Percentiles rank a stretch among this genome's conserved stretches.
Conservation (phyloP, 768 basidiomycete species). For the Lentinula edodes region DNA sequence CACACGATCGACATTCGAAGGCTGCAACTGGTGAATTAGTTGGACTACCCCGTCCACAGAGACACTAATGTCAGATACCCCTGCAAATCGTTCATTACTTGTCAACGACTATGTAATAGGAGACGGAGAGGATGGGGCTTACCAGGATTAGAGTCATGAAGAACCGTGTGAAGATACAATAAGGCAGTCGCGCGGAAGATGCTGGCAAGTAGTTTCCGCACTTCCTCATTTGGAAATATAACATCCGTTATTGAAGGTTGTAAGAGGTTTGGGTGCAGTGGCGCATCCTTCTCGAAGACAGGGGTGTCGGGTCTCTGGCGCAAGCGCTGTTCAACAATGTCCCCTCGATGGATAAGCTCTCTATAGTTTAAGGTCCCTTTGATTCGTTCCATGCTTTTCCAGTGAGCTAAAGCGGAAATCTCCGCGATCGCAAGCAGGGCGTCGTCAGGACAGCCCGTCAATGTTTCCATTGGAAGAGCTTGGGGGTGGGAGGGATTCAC, state of each 20-base stretch:
- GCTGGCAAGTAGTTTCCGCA: conserved; percentile 40
- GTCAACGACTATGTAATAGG: not conserved
- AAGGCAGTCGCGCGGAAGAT: conserved; percentile 64
- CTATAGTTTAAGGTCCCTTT: conserved; percentile 67
- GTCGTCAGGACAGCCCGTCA: conserved; percentile 78
- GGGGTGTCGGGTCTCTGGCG: conserved; percentile 32
- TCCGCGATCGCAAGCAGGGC: conserved; percentile 73
- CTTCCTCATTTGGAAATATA: conserved; percentile 34
- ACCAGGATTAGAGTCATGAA: conserved; percentile 70
- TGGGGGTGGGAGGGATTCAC: conserved; percentile 27
- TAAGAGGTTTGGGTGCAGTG: conserved; percentile 35
- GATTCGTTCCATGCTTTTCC: conserved; percentile 63
- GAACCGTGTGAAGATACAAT: conserved; percentile 64
- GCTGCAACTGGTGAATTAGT: conserved; percentile 45
- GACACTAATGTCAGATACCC: conserved; percentile 63
- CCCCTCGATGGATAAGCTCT: conserved; percentile 70
- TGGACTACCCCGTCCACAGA: conserved; percentile 53
- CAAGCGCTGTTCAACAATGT: conserved; percentile 63
- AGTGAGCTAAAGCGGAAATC: conserved; percentile 63
- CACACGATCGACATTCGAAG: conserved; percentile 59
- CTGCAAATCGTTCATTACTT: conserved; percentile 25
- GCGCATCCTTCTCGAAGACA: conserved; percentile 27
- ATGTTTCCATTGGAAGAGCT: conserved; percentile 55
- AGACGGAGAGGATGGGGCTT: conserved; percentile 16
- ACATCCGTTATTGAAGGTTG: conserved; percentile 23